Conservation (phyloP, 768 basidiomycete genomes). For the Tylopilus intermedius region DNA sequence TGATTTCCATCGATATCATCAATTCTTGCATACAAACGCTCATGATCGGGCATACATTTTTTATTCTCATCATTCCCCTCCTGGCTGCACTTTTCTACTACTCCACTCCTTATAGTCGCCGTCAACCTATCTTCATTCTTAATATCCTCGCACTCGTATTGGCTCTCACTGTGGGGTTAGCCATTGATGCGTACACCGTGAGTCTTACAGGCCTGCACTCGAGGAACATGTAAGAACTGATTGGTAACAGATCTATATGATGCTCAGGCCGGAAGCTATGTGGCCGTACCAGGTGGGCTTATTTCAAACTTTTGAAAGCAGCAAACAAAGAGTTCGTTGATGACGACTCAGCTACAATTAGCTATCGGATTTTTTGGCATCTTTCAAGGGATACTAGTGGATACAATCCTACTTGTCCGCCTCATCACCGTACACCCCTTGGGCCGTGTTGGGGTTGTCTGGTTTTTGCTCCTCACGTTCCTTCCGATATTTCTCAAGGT, state of each 20-base stretch:
- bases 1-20: not conserved
- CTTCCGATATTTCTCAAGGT: constrained; percentile 22
- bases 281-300: not conserved
- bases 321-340: not conserved
- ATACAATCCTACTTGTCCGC: too few relatives aligned
- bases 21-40: constrained; percentile 13
- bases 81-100: constrained; percentile 24
- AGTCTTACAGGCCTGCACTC: not conserved
- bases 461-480: constrained; percentile 12
- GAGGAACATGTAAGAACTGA: not conserved
- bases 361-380: too few relatives aligned
- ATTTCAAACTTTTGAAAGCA: not conserved
- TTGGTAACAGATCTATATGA: not conserved
- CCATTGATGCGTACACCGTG: too few relatives aligned
- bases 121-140: constrained; percentile 23
- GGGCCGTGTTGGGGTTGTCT: constrained; percentile 2
- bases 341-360: not conserved
- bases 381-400: too few relatives aligned
- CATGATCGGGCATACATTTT: constrained; percentile 24
- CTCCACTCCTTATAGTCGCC: constrained; percentile 16
- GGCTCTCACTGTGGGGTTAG: too few relatives aligned
- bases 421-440: too few relatives aligned
- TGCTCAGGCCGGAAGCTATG: not conserved
- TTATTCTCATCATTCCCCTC: constrained; percentile 21
- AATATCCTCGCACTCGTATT: constrained; percentile 7